Conservation (phyloP, 495 filamentous ascomycete genomes). For the Penicillium bialowiezense region DNA sequence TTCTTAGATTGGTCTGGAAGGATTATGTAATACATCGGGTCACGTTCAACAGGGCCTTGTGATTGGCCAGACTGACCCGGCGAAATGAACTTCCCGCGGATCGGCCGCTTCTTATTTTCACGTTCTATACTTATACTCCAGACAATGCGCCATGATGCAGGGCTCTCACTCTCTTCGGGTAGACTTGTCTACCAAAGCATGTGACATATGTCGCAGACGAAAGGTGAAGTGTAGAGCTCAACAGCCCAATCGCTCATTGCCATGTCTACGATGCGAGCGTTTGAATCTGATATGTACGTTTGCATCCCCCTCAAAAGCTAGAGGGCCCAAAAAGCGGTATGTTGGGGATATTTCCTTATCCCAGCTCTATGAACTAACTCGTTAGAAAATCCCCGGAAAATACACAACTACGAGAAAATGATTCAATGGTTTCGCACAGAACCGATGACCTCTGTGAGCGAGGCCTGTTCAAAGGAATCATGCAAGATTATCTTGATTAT, state of each 20-base stretch:
- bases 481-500: slow-evolving; percentile 21
- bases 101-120: no score
- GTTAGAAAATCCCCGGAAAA: not conserved
- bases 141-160: no score
- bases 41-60: no score
- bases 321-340: slow-evolving; percentile 21
- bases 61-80: no score
- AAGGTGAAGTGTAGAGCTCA: slow-evolving; percentile 18
- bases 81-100: no score
- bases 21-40: no score
- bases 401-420: not conserved
- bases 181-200: slow-evolving; percentile 10
- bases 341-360: no score
- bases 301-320: slow-evolving; percentile 12
- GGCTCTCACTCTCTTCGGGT: not conserved
- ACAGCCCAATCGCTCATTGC: not conserved
- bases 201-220: slow-evolving; percentile 19
- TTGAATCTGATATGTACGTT: slow-evolving; percentile 21
- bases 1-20: no score
- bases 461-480: slow-evolving; percentile 14
- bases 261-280: slow-evolving; percentile 15
- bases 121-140: no score
- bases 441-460: slow-evolving; percentile 19
- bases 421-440: not conserved
- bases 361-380: no score